Conservation (phyloP, 2,329 filamentous ascomycete genomes). For the Leptographium wingfieldii region DNA sequence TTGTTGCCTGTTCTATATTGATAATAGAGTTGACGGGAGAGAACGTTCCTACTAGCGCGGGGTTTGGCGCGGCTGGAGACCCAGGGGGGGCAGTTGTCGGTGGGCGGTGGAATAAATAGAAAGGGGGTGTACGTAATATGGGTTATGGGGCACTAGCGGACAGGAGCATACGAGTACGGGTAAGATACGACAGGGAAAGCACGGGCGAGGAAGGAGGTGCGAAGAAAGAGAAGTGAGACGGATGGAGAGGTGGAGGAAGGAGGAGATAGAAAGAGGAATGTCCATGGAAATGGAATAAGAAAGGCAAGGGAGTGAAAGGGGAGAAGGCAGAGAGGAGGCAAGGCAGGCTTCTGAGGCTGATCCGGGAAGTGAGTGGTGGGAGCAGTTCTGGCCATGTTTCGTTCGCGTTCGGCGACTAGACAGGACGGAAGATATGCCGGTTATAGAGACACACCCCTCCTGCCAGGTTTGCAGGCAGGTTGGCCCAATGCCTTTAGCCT, state of each 20-base stretch:
- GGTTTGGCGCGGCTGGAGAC: slow-evolving; percentile 6
- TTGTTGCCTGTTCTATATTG: slow-evolving; percentile 13
- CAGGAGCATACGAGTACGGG: neutral
- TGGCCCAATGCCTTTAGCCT: neutral
- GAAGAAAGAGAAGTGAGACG: neutral
- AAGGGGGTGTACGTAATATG: slow-evolving; percentile 3
- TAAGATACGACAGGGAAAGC: neutral
- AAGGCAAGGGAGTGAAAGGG: neutral
- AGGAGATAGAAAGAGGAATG: neutral
- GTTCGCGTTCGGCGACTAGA: neutral
- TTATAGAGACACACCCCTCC: neutral
- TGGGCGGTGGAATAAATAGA: slow-evolving; percentile 3
- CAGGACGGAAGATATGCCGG: neutral
- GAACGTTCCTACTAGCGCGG: slow-evolving; percentile 8
- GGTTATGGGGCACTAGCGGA: neutral
- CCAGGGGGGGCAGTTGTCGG: neutral
- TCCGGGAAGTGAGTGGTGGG: neutral
- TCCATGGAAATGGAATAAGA: neutral
- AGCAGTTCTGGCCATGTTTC: neutral
- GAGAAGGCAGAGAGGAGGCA: neutral
- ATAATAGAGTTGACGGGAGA: slow-evolving; percentile 10
- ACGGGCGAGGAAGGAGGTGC: neutral
- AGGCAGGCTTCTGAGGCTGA: neutral
- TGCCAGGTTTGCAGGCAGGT: neutral
- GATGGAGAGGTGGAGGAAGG: neutral